A percentile compares a stretch with the other conserved stretches of the same genome.
phyloP scores from a whole-genome alignment of 2,329 filamentous ascomycete species.

The Fusarium albosuccineum region DNA sequence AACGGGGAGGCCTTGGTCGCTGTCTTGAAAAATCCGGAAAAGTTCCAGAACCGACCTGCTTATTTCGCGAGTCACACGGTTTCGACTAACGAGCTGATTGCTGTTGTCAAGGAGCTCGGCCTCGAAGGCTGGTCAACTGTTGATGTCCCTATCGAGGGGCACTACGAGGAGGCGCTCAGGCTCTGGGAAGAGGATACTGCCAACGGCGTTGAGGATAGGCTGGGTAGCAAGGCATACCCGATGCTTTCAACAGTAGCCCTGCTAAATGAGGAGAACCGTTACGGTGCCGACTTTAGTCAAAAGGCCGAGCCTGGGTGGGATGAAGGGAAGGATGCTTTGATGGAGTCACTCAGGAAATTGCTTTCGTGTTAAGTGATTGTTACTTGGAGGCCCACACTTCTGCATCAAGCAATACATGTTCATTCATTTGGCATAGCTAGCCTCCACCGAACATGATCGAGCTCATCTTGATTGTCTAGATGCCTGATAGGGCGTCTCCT shows the following conservation, averaged over 20 bases:
- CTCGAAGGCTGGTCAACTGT: slow-evolving; percentile 4
- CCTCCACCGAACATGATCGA: too few species aligned
- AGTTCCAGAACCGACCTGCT: slow-evolving; percentile 17
- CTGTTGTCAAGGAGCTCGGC: slow-evolving; percentile 2
- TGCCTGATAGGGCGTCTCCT: background rate
- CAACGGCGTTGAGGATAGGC: slow-evolving; percentile 13
- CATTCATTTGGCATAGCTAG: too few species aligned
- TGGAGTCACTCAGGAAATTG: background rate
- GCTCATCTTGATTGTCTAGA: too few species aligned
- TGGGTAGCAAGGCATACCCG: slow-evolving; percentile 9
- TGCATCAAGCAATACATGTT: too few species aligned
- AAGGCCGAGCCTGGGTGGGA: slow-evolving; percentile 5
- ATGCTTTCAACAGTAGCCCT: slow-evolving; percentile 15
- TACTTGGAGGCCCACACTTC: too few species aligned
- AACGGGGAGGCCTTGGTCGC: slow-evolving; percentile 21
- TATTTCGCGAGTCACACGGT: slow-evolving; percentile 28
- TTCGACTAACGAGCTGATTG: slow-evolving; percentile 13
- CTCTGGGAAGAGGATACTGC: slow-evolving; percentile 23
- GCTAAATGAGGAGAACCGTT: slow-evolving; percentile 19
- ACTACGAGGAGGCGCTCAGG: background rate
- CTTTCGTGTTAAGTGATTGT: background rate
- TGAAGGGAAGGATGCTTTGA: background rate
- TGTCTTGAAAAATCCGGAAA: slow-evolving; percentile 7
- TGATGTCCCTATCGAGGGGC: background rate
- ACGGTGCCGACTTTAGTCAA: slow-evolving; percentile 16